phyloP scores from a whole-genome alignment of 1,139 yeast species.

The Saccharomyces hybrid region DNA sequence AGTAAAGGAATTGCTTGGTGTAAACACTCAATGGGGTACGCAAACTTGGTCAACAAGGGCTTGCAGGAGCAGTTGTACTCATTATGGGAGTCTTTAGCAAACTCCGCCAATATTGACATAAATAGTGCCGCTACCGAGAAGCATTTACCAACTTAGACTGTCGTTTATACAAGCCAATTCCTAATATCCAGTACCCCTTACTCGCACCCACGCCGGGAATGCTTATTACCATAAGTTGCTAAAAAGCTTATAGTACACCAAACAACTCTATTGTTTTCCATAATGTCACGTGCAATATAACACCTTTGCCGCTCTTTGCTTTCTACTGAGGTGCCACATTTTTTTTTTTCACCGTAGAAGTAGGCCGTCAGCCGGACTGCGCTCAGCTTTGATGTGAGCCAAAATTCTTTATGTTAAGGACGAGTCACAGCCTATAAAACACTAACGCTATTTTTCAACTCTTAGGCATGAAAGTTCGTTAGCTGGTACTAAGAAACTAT shows the following conservation, averaged over 20 bases:
- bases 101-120: slow-evolving; percentile 52
- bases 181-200: neutral
- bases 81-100: slow-evolving; percentile 14
- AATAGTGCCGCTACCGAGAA: neutral
- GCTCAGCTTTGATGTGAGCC: neutral
- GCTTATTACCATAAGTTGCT: neutral
- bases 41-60: slow-evolving; percentile 12
- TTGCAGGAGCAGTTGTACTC: slow-evolving; percentile 14
- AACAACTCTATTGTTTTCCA: slow-evolving; percentile 30
- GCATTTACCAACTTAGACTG: neutral
- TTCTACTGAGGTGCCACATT: neutral
- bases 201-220: no score
- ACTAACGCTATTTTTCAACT: no score
- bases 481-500: no score
- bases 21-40: slow-evolving; percentile 13
- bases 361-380: neutral
- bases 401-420: neutral
- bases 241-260: slow-evolving; percentile 45
- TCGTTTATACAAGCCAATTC: neutral
- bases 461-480: no score
- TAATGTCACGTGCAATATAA: neutral
- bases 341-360: neutral
- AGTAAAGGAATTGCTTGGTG: slow-evolving; percentile 16
- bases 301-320: neutral
- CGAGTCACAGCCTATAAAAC: neutral